Base-by-base conservation (phyloP, 805 yeast species). In the Pichia cephalocereana region DNA sequence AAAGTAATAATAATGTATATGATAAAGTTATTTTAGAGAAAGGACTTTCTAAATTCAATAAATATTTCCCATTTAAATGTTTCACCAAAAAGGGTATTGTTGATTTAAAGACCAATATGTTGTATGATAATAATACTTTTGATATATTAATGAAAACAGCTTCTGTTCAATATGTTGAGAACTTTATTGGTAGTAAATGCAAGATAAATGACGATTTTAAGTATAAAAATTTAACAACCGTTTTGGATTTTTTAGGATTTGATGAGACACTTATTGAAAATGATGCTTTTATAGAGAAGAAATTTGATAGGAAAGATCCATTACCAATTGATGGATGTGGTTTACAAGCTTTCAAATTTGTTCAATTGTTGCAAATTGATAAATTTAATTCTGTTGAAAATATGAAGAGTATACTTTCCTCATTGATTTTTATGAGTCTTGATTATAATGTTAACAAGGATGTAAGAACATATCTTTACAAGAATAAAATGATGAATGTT, bases 311-410 rank as follows among this genome's bases (percentile, higher is more conserved):
- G 19, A 49, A 49, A 31, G 11, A 44, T 9, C 38, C 26, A 4
- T 27, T 49, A 11, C 49, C 52, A 40, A 7, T 14, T 7, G 17
- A 39, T 30, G 51, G 49, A 19, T 47, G 51, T 50, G 53, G 49
- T 8, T 23, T 50, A 26, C 47, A 50, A 31, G 40, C 44, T 14
- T 19, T 34, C 2, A 52, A 44, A 36, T 40, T 37, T 38, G 38
- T 49, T 9, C 41, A 49, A 27, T 19, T 43, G 6, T 32, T 46
- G n/a, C 37, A 43, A 23, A 32, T 23, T 34, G 17, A 32, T 6
- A 12, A n/a, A n/a, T 15, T 19, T 42, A 23, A 23, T 23, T 23
- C 6, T 1, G 26, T 23, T 23, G 26, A 23, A 23, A 31, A 40
- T 12, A 37, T 47, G 15, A 14, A 44, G 0, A 44, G 43, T 27